phyloP scores from a whole-genome alignment of 169 alveolate genomes.

The Babesia sp. region DNA sequence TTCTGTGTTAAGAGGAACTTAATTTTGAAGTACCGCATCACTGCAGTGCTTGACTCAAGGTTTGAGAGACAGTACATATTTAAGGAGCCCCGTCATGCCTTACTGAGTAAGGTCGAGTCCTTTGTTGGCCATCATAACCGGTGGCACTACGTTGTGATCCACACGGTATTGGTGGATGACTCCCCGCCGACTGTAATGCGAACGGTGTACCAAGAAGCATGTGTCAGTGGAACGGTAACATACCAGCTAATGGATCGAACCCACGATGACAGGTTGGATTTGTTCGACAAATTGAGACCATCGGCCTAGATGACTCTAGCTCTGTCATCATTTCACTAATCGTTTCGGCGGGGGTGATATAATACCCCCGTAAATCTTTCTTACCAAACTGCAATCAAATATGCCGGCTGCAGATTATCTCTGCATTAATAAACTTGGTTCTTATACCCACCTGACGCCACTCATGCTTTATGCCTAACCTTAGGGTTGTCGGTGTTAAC shows the following conservation, averaged over 20 bases:
- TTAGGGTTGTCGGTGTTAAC: no score
- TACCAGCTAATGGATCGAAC: not conserved
- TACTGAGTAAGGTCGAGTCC: not conserved
- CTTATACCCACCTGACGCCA: no score
- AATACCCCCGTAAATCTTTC: no score
- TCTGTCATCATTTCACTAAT: no score
- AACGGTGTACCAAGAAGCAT: not conserved
- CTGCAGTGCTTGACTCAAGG: not conserved
- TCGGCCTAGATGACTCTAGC: no score
- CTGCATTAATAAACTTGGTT: no score
- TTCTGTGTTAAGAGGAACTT: not conserved
- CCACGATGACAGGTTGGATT: not conserved
- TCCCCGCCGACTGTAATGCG: not conserved
- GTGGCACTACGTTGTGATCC: constrained; percentile 7
- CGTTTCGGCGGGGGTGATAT: no score
- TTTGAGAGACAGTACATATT: not conserved
- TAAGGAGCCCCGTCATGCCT: not conserved
- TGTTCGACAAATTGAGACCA: not conserved
- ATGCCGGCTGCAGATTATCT: no score
- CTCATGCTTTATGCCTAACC: no score
- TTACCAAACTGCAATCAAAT: no score
- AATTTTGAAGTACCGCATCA: not conserved
- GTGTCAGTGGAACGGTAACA: not conserved
- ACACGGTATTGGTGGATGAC: not conserved
- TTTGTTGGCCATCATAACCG: not conserved